A percentile compares a stretch with the other conserved stretches of the same genome.
phyloP scores from a whole-genome alignment of 495 filamentous ascomycete species.

The Penicillium herquei region DNA sequence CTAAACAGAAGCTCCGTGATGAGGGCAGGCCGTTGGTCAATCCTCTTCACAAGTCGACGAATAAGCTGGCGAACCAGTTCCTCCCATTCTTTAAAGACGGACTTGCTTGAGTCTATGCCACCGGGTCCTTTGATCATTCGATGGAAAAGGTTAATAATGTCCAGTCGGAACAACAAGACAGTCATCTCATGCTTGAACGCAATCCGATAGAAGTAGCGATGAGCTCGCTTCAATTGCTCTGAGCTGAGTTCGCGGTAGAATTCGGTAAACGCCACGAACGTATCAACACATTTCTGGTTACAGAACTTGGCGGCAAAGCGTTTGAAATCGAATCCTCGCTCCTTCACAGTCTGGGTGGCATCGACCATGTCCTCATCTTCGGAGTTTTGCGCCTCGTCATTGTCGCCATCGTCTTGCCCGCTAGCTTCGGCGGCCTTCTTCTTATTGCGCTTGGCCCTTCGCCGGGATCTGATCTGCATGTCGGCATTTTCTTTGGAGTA shows the following conservation, averaged over 20 bases:
- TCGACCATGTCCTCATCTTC: slow-evolving; percentile 72
- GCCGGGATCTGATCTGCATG: slow-evolving; percentile 82
- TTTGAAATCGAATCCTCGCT: slow-evolving; percentile 92
- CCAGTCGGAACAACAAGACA: slow-evolving; percentile 83
- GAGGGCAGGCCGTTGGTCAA: slow-evolving; percentile 78
- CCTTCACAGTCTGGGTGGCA: slow-evolving; percentile 65
- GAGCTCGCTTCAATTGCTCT: slow-evolving; percentile 84
- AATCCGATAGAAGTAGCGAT: slow-evolving; percentile 92
- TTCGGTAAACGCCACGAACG: slow-evolving; percentile 75
- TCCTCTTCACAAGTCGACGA: slow-evolving; percentile 70
- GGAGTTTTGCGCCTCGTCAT: slow-evolving; percentile 58
- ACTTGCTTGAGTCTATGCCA: slow-evolving; percentile 60
- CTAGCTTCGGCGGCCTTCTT: slow-evolving; percentile 47
- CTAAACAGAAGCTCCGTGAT: slow-evolving; percentile 90
- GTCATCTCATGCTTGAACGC: slow-evolving; percentile 93
- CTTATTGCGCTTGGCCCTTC: slow-evolving; percentile 65
- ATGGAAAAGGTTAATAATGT: slow-evolving; percentile 85
- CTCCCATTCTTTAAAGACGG: slow-evolving; percentile 85
- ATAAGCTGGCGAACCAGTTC: slow-evolving; percentile 81
- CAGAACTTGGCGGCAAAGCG: slow-evolving; percentile 79
- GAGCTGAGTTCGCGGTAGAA: slow-evolving; percentile 80
- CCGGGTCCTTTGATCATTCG: slow-evolving; percentile 91
- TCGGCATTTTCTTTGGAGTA: slow-evolving; percentile 95
- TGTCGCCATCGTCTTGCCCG: slow-evolving; percentile 32
- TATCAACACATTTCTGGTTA: slow-evolving; percentile 81